Conservation (phyloP, 2,329 filamentous ascomycete genomes). For the Ceratocystis destructans region DNA sequence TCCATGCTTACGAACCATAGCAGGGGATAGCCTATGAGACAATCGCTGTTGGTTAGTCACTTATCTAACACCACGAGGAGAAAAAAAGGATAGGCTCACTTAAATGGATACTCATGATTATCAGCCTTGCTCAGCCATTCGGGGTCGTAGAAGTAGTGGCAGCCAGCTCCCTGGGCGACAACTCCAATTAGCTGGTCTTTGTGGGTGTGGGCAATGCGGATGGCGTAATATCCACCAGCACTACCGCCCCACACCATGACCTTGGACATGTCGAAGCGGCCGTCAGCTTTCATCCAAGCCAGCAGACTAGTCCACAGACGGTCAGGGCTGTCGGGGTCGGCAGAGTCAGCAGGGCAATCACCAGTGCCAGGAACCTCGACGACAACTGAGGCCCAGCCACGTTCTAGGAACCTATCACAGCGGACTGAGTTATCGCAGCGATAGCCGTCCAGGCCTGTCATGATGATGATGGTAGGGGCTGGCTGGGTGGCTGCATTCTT, state of each 20-base stretch:
- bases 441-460: constrained; percentile 51
- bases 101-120: constrained; percentile 53
- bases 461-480: constrained; percentile 39
- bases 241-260: constrained; percentile 52
- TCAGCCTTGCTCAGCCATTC: constrained; percentile 48
- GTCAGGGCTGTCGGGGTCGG: constrained; percentile 46
- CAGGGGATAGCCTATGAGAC: constrained; percentile 33
- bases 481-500: constrained; percentile 26
- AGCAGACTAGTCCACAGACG: constrained; percentile 49
- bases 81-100: constrained; percentile 25
- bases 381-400: constrained; percentile 50
- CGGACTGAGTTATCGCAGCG: constrained; percentile 48
- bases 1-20: constrained; percentile 49
- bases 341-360: constrained; percentile 50
- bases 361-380: constrained; percentile 40
- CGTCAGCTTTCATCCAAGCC: constrained; percentile 40
- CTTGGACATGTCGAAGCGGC: constrained; percentile 41
- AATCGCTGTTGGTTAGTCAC: constrained; percentile 8
- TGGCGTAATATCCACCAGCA: constrained; percentile 54
- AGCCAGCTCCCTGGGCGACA: constrained; percentile 45
- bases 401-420: constrained; percentile 45
- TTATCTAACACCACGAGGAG: neutral
- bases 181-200: constrained; percentile 36
- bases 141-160: constrained; percentile 39
- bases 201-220: constrained; percentile 56